Conservation (phyloP, 371 early-diverging fungal species). For the Mucor sp. region DNA sequence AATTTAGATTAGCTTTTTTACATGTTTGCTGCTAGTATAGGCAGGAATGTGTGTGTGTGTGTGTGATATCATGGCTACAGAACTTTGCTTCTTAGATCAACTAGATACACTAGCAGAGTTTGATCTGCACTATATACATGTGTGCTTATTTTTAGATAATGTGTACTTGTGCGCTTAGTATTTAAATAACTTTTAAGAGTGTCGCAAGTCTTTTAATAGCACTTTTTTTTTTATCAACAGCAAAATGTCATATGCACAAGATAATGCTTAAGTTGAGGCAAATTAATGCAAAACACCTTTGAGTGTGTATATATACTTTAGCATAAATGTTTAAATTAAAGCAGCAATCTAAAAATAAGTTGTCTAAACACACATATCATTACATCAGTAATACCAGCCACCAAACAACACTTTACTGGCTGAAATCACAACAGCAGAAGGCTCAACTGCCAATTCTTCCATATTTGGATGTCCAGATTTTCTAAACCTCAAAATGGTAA, state of each 20-base stretch:
- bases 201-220: not conserved
- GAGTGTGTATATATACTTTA: not conserved
- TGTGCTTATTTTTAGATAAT: not conserved
- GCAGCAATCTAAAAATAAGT: not conserved
- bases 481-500: not conserved
- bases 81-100: not conserved
- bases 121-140: too few species aligned
- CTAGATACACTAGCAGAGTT: not conserved
- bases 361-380: not conserved
- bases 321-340: not conserved
- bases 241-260: not conserved
- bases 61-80: not conserved
- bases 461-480: slow-evolving; percentile 1
- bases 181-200: not conserved
- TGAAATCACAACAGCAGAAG: not conserved
- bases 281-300: not conserved
- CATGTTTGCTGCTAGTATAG: too few species aligned
- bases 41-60: too few species aligned
- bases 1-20: too few species aligned
- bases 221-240: not conserved
- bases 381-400: not conserved
- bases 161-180: not conserved
- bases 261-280: not conserved
- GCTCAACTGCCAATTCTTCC: not conserved
- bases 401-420: not conserved